phyloP scores from a whole-genome alignment of 495 filamentous ascomycete genomes.

The Massariosphaeria phaeospora region DNA sequence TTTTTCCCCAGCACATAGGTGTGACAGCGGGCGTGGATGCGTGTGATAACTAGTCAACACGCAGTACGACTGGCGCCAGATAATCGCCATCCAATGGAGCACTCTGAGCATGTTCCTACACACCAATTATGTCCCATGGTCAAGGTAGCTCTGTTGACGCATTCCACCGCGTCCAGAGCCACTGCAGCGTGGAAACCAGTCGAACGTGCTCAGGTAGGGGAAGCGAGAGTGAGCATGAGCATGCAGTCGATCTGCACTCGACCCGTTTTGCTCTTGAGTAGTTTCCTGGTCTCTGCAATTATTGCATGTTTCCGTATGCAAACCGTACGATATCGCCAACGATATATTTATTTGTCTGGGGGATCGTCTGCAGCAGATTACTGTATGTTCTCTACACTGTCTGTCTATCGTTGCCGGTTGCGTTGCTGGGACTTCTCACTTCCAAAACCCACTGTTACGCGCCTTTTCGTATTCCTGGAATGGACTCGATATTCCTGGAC shows the following conservation, averaged over 20 bases:
- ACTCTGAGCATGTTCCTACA: background rate
- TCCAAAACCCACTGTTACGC: too few species aligned
- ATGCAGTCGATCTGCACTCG: background rate
- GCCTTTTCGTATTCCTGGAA: too few species aligned
- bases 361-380: too few species aligned
- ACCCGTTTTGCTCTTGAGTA: constrained; percentile 3
- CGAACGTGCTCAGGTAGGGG: background rate
- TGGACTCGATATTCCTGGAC: too few species aligned
- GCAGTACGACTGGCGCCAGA: background rate
- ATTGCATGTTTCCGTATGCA: background rate
- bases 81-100: background rate
- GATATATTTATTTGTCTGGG: too few species aligned
- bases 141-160: constrained; percentile 7
- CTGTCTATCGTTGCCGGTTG: too few species aligned
- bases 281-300: background rate
- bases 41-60: background rate
- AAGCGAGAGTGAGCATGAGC: background rate
- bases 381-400: too few species aligned
- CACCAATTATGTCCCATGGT: background rate
- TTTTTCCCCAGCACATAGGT: too few species aligned
- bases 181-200: background rate
- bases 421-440: too few species aligned
- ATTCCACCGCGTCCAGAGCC: constrained; percentile 3
- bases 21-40: too few species aligned
- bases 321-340: background rate